These are phyloP conservation scores for Skeletonema marinoi DNA, from an alignment of 108 stramenopile species.

Conservation along the genomic window DNA sequence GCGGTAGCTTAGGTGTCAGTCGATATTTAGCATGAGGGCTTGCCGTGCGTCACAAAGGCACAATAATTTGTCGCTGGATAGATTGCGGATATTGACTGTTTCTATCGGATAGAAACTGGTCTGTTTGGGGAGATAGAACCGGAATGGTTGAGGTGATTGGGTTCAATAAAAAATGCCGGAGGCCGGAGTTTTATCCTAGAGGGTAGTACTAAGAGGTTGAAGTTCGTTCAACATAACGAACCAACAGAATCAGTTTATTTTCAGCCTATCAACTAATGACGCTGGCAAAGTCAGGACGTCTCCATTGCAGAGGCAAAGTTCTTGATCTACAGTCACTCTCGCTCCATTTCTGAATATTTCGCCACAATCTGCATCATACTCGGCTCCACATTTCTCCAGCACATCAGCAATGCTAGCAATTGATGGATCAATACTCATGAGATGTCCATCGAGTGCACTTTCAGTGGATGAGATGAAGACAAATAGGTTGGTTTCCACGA, in stretches of 20 bases:
- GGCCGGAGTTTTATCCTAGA: no score
- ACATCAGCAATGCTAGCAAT: conserved; percentile 48
- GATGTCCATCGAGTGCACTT: conserved; percentile 39
- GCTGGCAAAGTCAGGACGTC: conserved; percentile 59
- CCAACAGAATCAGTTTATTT: no score
- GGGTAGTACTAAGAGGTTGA: no score
- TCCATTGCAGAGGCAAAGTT: conserved; percentile 61
- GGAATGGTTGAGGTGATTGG: no score
- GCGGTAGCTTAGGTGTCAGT: not conserved
- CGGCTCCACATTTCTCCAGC: conserved; percentile 36
- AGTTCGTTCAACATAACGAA: no score
- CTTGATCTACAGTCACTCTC: conserved; percentile 28
- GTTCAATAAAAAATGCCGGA: no score
- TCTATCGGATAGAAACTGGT: no score
- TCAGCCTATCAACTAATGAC: not conserved
- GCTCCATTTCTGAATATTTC: conserved; percentile 59
- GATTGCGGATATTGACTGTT: no score
- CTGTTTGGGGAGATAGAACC: no score
- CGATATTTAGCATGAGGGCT: no score
- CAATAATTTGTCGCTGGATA: no score
- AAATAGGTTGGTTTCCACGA: conserved; percentile 55
- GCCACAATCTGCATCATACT: not conserved
- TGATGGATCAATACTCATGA: conserved; percentile 50
- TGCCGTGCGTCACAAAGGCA: no score
- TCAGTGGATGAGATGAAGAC: conserved; percentile 63